Percentiles rank a stretch among this genome's conserved stretches.
These are phyloP conservation scores for Eimeria zaria DNA, from an alignment of 169 alveolate genomes.

Conservation along the genomic window DNA sequence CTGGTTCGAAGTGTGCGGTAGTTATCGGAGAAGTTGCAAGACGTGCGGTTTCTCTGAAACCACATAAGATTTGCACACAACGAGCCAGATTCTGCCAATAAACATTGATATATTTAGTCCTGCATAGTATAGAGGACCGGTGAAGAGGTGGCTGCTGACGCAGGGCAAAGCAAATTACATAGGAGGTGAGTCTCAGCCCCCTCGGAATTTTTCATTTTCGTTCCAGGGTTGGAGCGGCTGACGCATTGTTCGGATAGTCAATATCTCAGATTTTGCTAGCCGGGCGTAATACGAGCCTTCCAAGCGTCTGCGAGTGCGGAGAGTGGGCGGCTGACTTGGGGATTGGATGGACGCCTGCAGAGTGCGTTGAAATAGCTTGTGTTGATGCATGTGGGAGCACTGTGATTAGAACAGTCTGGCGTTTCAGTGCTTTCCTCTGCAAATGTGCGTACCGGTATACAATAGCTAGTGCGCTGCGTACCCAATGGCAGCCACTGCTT, in stretches of 20 bases:
- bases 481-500: background rate
- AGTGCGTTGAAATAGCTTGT: background rate
- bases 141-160: too few species aligned
- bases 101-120: background rate
- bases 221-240: background rate
- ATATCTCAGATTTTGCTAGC: background rate
- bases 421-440: background rate
- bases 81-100: background rate
- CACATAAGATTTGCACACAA: background rate
- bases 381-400: background rate
- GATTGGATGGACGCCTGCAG: background rate
- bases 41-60: background rate
- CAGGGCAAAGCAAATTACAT: too few species aligned
- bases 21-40: background rate
- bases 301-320: background rate
- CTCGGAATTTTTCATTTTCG: too few species aligned
- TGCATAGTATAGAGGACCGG: background rate
- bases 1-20: background rate
- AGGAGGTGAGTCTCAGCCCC: too few species aligned
- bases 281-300: background rate
- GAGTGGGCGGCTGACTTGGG: background rate
- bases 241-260: background rate
- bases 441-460: background rate
- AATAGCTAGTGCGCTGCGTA: background rate
- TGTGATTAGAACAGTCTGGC: background rate